phyloP scores from a whole-genome alignment of 2,329 filamentous ascomycete genomes.

The Aspergillus cejpii region DNA sequence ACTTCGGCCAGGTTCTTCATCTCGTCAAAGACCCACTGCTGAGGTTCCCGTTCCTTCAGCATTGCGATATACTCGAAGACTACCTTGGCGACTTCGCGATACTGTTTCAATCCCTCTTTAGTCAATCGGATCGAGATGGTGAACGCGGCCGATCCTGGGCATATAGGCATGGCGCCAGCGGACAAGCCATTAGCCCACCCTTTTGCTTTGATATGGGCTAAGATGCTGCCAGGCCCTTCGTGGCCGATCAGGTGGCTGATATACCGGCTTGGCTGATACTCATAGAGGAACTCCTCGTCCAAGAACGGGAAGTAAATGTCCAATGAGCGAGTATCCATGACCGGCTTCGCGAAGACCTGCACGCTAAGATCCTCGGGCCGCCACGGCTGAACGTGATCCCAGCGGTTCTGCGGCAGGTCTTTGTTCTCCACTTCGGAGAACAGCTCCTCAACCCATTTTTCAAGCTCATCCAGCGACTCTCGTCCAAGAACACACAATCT shows the following conservation, averaged over 20 bases:
- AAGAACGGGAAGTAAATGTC: slow-evolving; percentile 78
- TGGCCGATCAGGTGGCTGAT: slow-evolving; percentile 86
- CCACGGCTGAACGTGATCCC: slow-evolving; percentile 58
- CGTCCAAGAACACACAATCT: slow-evolving; percentile 81
- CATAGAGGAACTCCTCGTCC: slow-evolving; percentile 72
- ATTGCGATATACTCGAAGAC: slow-evolving; percentile 90
- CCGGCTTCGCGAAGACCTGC: slow-evolving; percentile 81
- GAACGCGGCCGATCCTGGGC: slow-evolving; percentile 74
- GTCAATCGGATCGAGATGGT: slow-evolving; percentile 73
- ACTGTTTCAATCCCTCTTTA: slow-evolving; percentile 74
- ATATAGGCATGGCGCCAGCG: slow-evolving; percentile 67
- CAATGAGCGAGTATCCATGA: slow-evolving; percentile 76
- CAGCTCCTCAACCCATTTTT: slow-evolving; percentile 75
- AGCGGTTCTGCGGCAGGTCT: slow-evolving; percentile 61
- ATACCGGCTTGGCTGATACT: slow-evolving; percentile 76
- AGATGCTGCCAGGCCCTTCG: slow-evolving; percentile 84
- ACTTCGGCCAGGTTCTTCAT: slow-evolving; percentile 85
- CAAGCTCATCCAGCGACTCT: slow-evolving; percentile 72
- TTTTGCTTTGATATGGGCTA: slow-evolving; percentile 82
- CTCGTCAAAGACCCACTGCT: slow-evolving; percentile 92
- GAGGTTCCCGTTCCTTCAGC: slow-evolving; percentile 69
- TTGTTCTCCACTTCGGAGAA: slow-evolving; percentile 80
- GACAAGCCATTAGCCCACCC: slow-evolving; percentile 82
- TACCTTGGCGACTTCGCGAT: slow-evolving; percentile 72
- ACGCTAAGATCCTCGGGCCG: slow-evolving; percentile 56